These are phyloP conservation scores for Henningerozyma blattae DNA, from an alignment of 805 yeast genomes.

Conservation along the genomic window DNA sequence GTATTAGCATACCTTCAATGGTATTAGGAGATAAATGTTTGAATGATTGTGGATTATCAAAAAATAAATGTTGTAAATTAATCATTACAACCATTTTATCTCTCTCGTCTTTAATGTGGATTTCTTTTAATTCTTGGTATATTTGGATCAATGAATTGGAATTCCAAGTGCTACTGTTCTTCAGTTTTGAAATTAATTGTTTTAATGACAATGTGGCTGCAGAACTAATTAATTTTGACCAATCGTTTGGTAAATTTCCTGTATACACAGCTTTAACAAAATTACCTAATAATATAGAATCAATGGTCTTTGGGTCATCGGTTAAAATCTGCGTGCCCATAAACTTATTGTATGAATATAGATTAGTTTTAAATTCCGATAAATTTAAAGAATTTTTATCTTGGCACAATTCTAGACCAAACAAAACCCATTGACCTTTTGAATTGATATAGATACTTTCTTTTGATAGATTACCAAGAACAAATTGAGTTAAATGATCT, in stretches of 20 bases:
- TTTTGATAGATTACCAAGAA: conserved; percentile 51
- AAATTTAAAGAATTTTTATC: conserved; percentile 21
- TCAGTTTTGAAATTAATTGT: conserved; percentile 25
- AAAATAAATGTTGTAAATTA: conserved; percentile 20
- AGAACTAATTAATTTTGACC: conserved; percentile 13
- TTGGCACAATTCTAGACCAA: conserved; percentile 54
- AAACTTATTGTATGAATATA: conserved; percentile 4
- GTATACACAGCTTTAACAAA: conserved; percentile 30
- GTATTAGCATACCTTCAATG: conserved; percentile 52
- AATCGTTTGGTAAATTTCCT: conserved; percentile 28
- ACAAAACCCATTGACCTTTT: conserved; percentile 72
- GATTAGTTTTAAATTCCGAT: conserved; percentile 4
- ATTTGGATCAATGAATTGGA: conserved; percentile 38
- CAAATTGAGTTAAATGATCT: conserved; percentile 25
- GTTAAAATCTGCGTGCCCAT: conserved; percentile 7
- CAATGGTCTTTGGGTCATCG: conserved; percentile 28
- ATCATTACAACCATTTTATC: conserved; percentile 36
- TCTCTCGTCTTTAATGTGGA: conserved; percentile 39
- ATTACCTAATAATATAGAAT: conserved; percentile 14
- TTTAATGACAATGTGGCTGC: conserved; percentile 15
- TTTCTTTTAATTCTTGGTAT: conserved; percentile 40
- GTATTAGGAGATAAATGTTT: conserved; percentile 36
- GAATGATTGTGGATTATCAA: conserved; percentile 27
- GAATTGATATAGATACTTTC: conserved; percentile 53
- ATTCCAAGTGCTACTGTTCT: conserved; percentile 23